phyloP scores from a whole-genome alignment of 345 rosid species.

The Ceriops decandra region DNA sequence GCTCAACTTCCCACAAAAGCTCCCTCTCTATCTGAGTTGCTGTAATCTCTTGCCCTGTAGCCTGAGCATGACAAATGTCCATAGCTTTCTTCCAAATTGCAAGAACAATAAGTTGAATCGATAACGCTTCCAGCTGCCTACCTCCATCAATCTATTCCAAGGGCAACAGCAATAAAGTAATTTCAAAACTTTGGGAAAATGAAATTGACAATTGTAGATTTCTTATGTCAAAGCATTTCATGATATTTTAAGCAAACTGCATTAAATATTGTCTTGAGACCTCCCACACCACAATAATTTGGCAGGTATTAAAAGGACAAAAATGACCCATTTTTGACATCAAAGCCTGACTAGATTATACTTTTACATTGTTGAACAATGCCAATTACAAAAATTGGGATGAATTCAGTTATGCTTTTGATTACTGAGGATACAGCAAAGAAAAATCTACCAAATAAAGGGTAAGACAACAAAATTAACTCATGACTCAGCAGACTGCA shows the following conservation, averaged over 20 bases:
- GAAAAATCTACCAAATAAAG: no score
- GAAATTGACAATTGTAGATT: neutral
- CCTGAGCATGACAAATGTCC: conserved; percentile 86
- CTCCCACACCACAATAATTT: no score
- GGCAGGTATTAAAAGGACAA: no score
- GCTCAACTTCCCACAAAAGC: conserved; percentile 70
- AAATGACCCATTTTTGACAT: no score
- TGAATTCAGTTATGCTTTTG: no score
- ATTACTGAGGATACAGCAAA: no score
- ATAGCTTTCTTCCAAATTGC: conserved; percentile 97
- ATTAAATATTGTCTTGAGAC: neutral
- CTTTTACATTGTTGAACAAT: no score
- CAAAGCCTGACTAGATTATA: no score
- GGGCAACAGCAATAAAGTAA: conserved; percentile 11
- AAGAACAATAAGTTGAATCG: conserved; percentile 82
- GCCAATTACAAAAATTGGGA: no score
- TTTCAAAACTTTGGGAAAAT: conserved; percentile 2
- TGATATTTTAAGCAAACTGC: neutral
- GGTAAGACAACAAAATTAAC: no score
- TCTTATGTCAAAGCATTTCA: conserved; percentile 11
- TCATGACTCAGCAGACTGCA: no score
- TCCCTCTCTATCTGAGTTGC: conserved; percentile 66
- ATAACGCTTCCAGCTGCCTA: conserved; percentile 71
- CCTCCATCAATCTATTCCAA: conserved; percentile 47
- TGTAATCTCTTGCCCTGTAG: conserved; percentile 57